Base-by-base conservation (phyloP, 1,284 basidiomycete genomes). In the Irpex rosettiformis region DNA sequence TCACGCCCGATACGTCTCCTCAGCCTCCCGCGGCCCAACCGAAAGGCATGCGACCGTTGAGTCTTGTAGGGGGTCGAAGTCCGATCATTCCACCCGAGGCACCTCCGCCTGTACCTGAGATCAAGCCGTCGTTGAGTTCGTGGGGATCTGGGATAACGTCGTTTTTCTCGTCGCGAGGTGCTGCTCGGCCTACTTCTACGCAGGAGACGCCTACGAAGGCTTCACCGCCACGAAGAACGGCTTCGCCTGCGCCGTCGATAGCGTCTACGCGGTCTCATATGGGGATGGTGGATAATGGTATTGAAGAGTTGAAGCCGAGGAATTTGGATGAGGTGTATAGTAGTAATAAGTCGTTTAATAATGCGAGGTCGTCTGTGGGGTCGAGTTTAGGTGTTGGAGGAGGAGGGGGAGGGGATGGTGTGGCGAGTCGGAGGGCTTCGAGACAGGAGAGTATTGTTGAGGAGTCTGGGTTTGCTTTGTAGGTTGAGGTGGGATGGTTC, bases 111-210 rank as follows among this genome's bases (percentile, higher is more conserved):
- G 22, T 24, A 21, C 55, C 70, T 55, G 69, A 74, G 58, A 67
- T 73, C 60, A 72, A 75, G 67, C 68, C 76, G 61, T 69, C 75
- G 29, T 30, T 77, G 64, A 68, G 75, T 25, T 67, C 78, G 16
- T 84, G 86, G 79, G 79, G 88, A 47, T 72, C 78, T 13, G 82
- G 83, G 18, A 75, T 89, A 60, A 83, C 88, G 11, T 84, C 86
- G 1, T 85, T 89, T 68, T 79, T 82, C 71, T 68, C 79, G 16
- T 71, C 64, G 43, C 72, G 77, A 4, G 63, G 77, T 5, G 56
- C 72, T 4, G 55, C 61, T 13, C 13, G 0, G 27, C 6, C n/a
- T 16, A 18, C 24, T 3, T 2, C n/a, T 5, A 29, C 24, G 3
- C 21, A 24, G 25, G n/a, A n/a, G n/a, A 1, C 48, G 11, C n/a